phyloP scores from a whole-genome alignment of 208 protist genomes.

The Acanthamoeba sp. region DNA sequence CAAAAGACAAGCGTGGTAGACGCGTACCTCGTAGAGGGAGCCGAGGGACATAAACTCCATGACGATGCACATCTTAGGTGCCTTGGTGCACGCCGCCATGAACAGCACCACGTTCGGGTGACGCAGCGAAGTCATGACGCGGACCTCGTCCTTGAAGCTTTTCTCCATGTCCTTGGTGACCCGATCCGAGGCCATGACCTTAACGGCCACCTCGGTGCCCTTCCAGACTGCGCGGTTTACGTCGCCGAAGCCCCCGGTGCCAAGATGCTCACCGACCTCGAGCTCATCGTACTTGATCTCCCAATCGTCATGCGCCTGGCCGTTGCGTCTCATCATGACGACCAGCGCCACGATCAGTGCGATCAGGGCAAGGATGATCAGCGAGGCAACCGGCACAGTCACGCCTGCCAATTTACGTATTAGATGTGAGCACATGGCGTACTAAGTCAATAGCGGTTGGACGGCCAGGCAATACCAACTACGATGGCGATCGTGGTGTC shows the following conservation, averaged over 20 bases:
- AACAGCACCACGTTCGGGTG: conserved; percentile 45
- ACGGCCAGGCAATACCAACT: too few species aligned
- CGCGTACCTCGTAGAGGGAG: neutral
- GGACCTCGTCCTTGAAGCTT: conserved; percentile 56
- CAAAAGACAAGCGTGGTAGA: neutral
- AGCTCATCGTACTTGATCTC: conserved; percentile 61
- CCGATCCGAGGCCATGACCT: conserved; percentile 38
- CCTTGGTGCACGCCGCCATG: conserved; percentile 26
- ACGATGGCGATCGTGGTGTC: neutral
- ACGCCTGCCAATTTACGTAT: neutral
- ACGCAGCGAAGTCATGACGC: neutral
- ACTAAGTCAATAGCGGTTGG: neutral
- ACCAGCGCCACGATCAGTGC: neutral
- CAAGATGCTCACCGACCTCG: conserved; percentile 15
- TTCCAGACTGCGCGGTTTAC: conserved; percentile 50
- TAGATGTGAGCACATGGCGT: neutral
- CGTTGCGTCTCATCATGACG: neutral
- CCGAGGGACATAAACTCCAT: conserved; percentile 23
- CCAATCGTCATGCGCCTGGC: neutral
- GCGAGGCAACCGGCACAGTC: neutral
- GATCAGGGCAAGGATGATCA: neutral
- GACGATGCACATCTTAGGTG: conserved; percentile 17
- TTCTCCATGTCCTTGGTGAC: conserved; percentile 51
- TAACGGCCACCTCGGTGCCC: conserved; percentile 62
- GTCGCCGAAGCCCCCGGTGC: conserved; percentile 69